Evolutionary conservation across 805 yeast genomes (phyloP), one percentile per base, ranked within the genome.

Genomic region (Dipodascopsis tothii): DNA sequence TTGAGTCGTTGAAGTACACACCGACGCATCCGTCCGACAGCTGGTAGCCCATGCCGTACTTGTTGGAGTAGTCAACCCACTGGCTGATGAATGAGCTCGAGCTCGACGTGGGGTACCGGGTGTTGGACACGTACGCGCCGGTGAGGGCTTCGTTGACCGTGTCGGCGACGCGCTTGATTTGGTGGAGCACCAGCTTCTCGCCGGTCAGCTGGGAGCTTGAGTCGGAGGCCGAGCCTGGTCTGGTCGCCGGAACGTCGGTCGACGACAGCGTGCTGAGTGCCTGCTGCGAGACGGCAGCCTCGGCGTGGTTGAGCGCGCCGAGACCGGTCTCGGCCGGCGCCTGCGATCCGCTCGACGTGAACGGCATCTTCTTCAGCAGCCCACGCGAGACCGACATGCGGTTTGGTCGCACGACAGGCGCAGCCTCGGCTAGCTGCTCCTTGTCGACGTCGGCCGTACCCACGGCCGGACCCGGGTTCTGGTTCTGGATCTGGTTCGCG

Each of bases 61-160:
- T 86, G 66, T 88, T 87, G 21, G 96, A 83, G 62, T 90, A 92
- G 62, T 92, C 99, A 22, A 94, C 97, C 99, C 99, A 92, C 61
- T 90, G 88, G 48, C 94, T 83, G 35, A 90, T 78, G 48, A 84
- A 75, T 5, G 30, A 25, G 14, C 14, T 25, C 14, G 30, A 25
- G 9, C 14, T 14, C 14, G 9, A 9, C 14, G 30, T 25, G 9
- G 30, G 14, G 9, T 9, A 9, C 9, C 14, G 9, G 30, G 30
- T 9, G 14, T 14, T 25, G 14, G 30, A 9, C 9, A 9, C 11
- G 11, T 9, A 9, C 14, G 30, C 14, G 14, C 30, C 30, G 14
- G 9, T 25, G 9, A 25, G 30, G 11, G 30, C 30, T 9, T 25
- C 14, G 9, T 25, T 14, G 14, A 25, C 14, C 9, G 14, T 25